Base-by-base conservation (phyloP, 179 eudicot genomes). In the Spergularia azorica region DNA sequence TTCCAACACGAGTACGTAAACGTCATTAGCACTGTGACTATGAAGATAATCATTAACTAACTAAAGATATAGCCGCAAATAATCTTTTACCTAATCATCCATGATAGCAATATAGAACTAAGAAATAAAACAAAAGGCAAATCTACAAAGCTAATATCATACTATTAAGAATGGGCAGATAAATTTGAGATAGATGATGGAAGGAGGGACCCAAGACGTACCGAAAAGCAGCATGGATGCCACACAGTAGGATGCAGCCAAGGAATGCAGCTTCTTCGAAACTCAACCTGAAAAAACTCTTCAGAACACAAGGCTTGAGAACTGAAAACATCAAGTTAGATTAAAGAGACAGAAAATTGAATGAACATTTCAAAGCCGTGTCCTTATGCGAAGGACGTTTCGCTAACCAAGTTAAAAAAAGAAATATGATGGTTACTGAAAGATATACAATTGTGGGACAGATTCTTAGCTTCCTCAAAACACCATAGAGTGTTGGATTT, bases 201-300 rank as follows among this genome's bases (percentile, higher is more conserved):
- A 36, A 65, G 51, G 70, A 71, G 75, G 80, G 80, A 15, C 77
- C 83, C 72, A 68, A 8, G 61, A 21, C 32, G 39, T 15, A 67
- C 56, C 52, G 56, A 71, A 74, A 76, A 67, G 63, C 73, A 68
- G 69, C 74, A 60, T 26, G 50, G 52, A 60, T 70, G 66, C 18
- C 54, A 71, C 41, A 80, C 58, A 73, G 16, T 39, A 61, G 59
- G 46, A 80, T 71, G 73, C 63, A 81, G 78, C 74, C 78, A 77
- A 81, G 9, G 11, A 81, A 7, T 51, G 77, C 73, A 81, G 50
- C 65, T 81, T 77, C 83, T 50, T 38, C n/a, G 74, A 77, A 77
- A 62, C 70, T 67, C 73, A 8, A 16, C 43, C 74, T 17, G 20
- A 50, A 18, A 18, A 58, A 58, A 58, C 32, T 38, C 63, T 75